phyloP scores from a whole-genome alignment of 768 basidiomycete species.

The Lentinula boryana region DNA sequence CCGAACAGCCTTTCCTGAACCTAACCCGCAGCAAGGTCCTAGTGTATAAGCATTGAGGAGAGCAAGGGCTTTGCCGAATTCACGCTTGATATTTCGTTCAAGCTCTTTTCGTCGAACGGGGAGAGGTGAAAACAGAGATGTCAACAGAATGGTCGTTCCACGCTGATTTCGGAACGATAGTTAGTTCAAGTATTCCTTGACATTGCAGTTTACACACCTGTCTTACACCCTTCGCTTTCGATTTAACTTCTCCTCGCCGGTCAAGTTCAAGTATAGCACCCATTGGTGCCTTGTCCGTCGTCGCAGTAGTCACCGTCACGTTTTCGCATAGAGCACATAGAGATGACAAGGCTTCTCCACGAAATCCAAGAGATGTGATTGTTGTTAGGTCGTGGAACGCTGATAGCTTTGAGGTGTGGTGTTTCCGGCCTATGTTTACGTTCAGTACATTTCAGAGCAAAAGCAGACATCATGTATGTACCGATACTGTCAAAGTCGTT shows the following conservation, averaged over 20 bases:
- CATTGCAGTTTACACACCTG: conserved; percentile 41
- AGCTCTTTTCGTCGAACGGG: conserved; percentile 93
- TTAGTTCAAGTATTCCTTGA: neutral
- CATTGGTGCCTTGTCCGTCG: conserved; percentile 63
- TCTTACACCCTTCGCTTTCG: conserved; percentile 61
- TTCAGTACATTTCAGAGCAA: neutral
- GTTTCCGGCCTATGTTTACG: conserved; percentile 62
- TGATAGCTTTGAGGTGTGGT: conserved; percentile 88
- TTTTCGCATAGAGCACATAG: conserved; percentile 78
- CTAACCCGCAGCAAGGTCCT: conserved; percentile 50
- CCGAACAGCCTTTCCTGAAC: conserved; percentile 57
- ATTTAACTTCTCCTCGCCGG: conserved; percentile 51
- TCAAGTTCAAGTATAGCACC: conserved; percentile 78
- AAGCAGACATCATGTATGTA: conserved; percentile 23
- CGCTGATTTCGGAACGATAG: conserved; percentile 39
- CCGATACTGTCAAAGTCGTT: conserved; percentile 77
- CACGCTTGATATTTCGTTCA: conserved; percentile 81
- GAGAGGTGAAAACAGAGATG: conserved; percentile 69
- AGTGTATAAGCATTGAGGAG: conserved; percentile 87
- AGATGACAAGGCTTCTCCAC: conserved; percentile 94
- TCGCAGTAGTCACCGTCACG: conserved; percentile 71
- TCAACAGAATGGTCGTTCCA: conserved; percentile 78
- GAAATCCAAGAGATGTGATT: conserved; percentile 85
- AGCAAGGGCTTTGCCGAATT: conserved; percentile 80
- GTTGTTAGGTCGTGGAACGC: conserved; percentile 67